phyloP scores from a whole-genome alignment of 805 yeast species.

The Yarrowia sp. region DNA sequence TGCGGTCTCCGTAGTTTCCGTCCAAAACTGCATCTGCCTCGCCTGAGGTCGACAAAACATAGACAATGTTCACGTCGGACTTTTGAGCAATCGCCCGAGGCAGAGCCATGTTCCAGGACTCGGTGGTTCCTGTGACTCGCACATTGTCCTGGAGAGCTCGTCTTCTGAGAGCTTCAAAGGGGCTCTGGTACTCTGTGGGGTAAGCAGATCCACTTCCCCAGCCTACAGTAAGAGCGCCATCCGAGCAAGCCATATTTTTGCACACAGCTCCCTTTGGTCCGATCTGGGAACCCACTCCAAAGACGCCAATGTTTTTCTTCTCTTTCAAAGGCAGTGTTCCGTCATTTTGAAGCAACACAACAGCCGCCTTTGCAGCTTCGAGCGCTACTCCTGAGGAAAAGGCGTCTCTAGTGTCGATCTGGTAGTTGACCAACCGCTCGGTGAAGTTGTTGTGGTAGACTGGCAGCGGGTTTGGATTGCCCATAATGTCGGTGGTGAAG shows the following conservation, averaged over 20 bases:
- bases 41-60: constrained; percentile 63
- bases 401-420: constrained; percentile 59
- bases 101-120: constrained; percentile 5
- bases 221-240: constrained; percentile 64
- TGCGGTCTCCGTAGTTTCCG: constrained; percentile 64
- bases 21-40: constrained; percentile 64
- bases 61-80: constrained; percentile 60
- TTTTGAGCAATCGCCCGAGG: constrained; percentile 48
- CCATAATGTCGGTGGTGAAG: constrained; percentile 63
- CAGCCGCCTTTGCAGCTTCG: constrained; percentile 63
- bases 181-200: constrained; percentile 62
- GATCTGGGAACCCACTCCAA: constrained; percentile 56
- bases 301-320: constrained; percentile 52
- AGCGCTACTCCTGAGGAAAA: constrained; percentile 57
- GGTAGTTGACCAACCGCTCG: constrained; percentile 56
- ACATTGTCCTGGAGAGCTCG: constrained; percentile 49
- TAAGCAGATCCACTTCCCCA: constrained; percentile 71
- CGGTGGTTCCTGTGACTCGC: neutral
- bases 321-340: constrained; percentile 58
- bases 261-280: constrained; percentile 61
- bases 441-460: constrained; percentile 1
- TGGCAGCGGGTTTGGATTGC: constrained; percentile 47
- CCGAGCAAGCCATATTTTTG: constrained; percentile 59
- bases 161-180: constrained; percentile 63
- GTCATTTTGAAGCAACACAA: constrained; percentile 59